Conservation (phyloP, 1,284 basidiomycete species). For the Cutaneotrichosporon cyanovorans region DNA sequence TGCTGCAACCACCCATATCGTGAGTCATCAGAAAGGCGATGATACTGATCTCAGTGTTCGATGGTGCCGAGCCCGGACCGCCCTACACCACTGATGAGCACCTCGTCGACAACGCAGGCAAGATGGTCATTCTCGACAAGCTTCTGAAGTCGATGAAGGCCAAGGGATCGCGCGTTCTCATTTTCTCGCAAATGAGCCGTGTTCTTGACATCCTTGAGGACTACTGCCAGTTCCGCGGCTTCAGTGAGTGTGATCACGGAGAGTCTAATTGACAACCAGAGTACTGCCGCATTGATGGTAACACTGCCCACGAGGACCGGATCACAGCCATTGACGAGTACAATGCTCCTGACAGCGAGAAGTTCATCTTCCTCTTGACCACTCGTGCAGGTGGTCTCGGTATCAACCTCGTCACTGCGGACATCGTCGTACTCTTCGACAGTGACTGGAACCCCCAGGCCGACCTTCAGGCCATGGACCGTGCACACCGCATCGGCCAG, state of each 20-base stretch:
- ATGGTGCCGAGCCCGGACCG: conserved; percentile 91
- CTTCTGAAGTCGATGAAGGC: conserved; percentile 78
- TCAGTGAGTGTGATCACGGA: conserved; percentile 55
- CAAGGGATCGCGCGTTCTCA: conserved; percentile 89
- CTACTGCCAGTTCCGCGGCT: conserved; percentile 87
- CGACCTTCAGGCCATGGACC: conserved; percentile 98
- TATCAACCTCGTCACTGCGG: conserved; percentile 93
- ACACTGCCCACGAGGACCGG: conserved; percentile 92
- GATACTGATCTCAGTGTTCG: conserved; percentile 52
- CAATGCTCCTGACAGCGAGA: conserved; percentile 89
- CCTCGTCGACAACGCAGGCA: conserved; percentile 86
- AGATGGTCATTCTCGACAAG: conserved; percentile 97
- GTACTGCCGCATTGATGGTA: conserved; percentile 95
- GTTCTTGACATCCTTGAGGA: conserved; percentile 94
- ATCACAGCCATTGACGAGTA: conserved; percentile 96
- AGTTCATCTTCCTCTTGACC: conserved; percentile 94
- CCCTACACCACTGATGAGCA: conserved; percentile 99
- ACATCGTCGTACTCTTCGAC: conserved; percentile 95
- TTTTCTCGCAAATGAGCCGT: conserved; percentile 98
- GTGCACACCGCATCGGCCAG: conserved; percentile 96
- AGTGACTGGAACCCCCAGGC: conserved; percentile 99
- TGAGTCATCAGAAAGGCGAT: conserved; percentile 17
- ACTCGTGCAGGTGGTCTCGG: conserved; percentile 98
- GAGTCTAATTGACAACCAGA: conserved; percentile 49
- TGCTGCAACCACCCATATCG: conserved; percentile 56